Evolutionary conservation across 1,139 yeast genomes (phyloP).

Genomic region (Scheffersomyces quercinus): DNA sequence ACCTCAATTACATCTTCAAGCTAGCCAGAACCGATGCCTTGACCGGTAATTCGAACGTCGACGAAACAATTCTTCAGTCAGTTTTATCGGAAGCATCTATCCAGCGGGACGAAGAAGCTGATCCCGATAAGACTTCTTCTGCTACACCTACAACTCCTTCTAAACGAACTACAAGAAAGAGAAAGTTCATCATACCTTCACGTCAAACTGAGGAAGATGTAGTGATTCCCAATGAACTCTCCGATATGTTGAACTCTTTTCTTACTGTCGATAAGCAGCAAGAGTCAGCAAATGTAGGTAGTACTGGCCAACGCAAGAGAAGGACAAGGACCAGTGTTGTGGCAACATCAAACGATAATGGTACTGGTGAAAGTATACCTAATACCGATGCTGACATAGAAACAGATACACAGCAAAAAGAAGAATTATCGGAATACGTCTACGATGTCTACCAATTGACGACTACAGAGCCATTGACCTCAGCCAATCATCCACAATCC

Average conservation of each 20-base stretch:
- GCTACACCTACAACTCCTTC: constrained; percentile 1
- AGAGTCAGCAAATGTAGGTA: neutral
- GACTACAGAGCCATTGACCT: constrained; percentile 37
- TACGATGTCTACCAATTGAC: constrained; percentile 74
- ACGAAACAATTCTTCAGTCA: constrained; percentile 21
- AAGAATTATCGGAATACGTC: constrained; percentile 67
- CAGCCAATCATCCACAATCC: constrained; percentile 47
- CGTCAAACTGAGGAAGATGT: constrained; percentile 40
- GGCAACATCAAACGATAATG: constrained; percentile 4
- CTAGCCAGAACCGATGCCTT: constrained; percentile 64
- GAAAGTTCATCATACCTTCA: constrained; percentile 38
- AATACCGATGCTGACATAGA: constrained; percentile 2
- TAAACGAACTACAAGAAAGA: constrained; percentile 7
- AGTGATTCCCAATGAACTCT: constrained; percentile 56
- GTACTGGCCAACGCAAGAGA: constrained; percentile 7
- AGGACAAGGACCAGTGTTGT: constrained; percentile 9
- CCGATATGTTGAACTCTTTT: constrained; percentile 67
- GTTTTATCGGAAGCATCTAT: constrained; percentile 18
- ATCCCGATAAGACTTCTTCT: constrained; percentile 2
- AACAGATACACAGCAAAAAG: constrained; percentile 10
- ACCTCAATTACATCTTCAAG: constrained; percentile 45
- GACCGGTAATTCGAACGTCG: constrained; percentile 11
- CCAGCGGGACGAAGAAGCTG: constrained; percentile 9
- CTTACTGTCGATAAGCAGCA: constrained; percentile 28
- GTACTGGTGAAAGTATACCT: constrained; percentile 1